Evolutionary conservation across 176 grass and related monocot species (phyloP), one percentile per base, ranked within the genome.

Genomic region (Bonia amplexicaulis): DNA sequence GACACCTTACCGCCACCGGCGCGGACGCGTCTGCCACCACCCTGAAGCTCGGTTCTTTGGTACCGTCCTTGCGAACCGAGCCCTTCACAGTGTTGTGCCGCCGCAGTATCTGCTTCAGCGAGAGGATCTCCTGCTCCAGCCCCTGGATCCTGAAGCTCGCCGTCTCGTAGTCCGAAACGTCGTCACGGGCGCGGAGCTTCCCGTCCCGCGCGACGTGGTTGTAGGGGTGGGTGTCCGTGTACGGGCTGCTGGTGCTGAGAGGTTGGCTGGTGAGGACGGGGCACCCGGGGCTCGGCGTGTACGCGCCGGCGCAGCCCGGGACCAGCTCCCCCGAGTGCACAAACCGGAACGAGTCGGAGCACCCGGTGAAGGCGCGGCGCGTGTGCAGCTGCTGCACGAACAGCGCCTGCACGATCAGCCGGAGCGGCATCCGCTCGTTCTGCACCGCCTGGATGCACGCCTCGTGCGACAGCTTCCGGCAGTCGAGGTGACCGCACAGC

Each of bases 381-480:
- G 91, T 95, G 91, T 98, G 91, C 73, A 95, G 37, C 88, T 98
- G 96, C 88, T 95, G 96, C 41, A 95, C 80, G 82, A 95, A 98
- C 46, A 98, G 85, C 58, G 96, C 96, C 92, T 98, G 96, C 47
- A 98, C 90, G 75, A 98, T 95, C 15, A 98, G 64, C 10, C 93
- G 93, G 52, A 98, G 89, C 47, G 96, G 96, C 96, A 98, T 95
- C 71, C 89, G 85, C 65, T 95, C 91, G 82, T 98, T 95, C 71
- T 95, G 92, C 75, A 98, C 96, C 7, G 96, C 96, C 26, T 95
- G 83, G 62, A 98, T 85, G 83, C 96, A 93, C 25, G 84, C 75
- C 79, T 92, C 87, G 58, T 93, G 96, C 7, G 96, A 98, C 66
- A 98, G 80, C 76, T 93, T 95, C 73, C 90, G 91, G 67, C 93